Base-by-base conservation (phyloP, 2,329 filamentous ascomycete species). In the Emergomyces pasteurianus region DNA sequence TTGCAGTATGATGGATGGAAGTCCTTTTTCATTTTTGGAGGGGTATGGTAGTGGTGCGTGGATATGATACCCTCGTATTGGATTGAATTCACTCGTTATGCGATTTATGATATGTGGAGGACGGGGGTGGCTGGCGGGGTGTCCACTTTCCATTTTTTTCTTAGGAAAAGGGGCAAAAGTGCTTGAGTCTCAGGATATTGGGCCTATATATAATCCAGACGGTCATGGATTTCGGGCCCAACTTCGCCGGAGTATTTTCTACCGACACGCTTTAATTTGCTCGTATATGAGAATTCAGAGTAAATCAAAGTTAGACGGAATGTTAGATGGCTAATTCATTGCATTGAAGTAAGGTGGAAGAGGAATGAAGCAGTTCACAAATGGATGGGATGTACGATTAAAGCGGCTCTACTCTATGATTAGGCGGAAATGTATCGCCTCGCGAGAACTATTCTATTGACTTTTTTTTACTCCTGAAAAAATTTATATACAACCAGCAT, bases 1-100 rank as follows among this genome's bases (percentile, higher is more conserved):
- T 87, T 63, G 84, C 84, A n/a, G 78, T 73, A 63, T 82, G 75
- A 80, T 49, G 23, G 50, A 9, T 23, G 34, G 50, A 38, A 16
- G 2, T 38, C 4, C 12, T 38, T 38, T 16, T 38, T 38, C 18
- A 28, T 28, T 23, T 40, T 31, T 31, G 53, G 21, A 3, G 12
- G 14, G 38, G 7, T 23, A n/a, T 40, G n/a, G 31, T 38, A 4
- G 34, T 36, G 31, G 12, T 12, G 12, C 8, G 50, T 55, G 36
- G 23, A 16, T 23, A 21, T 42, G 36, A 56, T 40, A 12, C 26
- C 12, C 5, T 16, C 7, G 18, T 26, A 14, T 18, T 28, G 34
- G 38, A 43, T 21, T 46, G 9, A 38, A 43, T 43, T 18, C 23
- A 23, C 10, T 21, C 1, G 16, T 14, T 26, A n/a, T 28, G 21